Percentiles rank a stretch among this genome's conserved stretches.
Evolutionary conservation across 2,329 filamentous ascomycete genomes (phyloP).

Genomic region (Colletotrichum orchidophilum): DNA sequence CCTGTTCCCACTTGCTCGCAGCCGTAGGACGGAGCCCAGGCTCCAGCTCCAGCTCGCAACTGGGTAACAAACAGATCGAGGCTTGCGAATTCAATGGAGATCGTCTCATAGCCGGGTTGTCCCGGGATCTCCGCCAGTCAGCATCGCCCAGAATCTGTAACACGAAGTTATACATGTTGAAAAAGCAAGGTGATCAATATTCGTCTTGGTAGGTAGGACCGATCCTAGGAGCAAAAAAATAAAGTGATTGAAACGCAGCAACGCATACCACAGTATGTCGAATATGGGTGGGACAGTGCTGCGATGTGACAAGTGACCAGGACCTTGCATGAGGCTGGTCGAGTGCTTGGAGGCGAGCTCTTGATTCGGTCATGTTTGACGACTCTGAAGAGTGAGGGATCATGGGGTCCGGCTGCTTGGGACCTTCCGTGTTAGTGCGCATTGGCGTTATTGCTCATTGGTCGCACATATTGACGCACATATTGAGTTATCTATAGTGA

Average conservation of each 20-base stretch:
- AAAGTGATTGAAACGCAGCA: not conserved
- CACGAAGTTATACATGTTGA: not conserved
- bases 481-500: not conserved
- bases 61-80: not conserved
- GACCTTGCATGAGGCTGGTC: slow-evolving; percentile 22
- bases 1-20: not conserved
- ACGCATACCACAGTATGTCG: not conserved
- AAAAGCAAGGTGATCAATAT: not conserved
- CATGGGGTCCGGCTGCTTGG: not conserved
- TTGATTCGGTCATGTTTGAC: slow-evolving; percentile 2
- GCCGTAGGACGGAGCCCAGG: not conserved
- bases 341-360: not conserved
- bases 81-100: not conserved
- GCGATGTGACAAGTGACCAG: slow-evolving; percentile 27
- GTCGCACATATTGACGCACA: not conserved
- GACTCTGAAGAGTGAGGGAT: not conserved
- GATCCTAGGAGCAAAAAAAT: not conserved
- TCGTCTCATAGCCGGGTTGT: not conserved
- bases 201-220: not conserved
- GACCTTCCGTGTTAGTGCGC: not conserved
- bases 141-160: not conserved
- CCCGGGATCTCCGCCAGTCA: not conserved
- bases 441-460: slow-evolving; percentile 23
- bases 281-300: not conserved
- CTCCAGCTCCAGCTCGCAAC: not conserved